Base-by-base conservation (phyloP, 1,284 basidiomycete species). In the Inonotus obliquus region DNA sequence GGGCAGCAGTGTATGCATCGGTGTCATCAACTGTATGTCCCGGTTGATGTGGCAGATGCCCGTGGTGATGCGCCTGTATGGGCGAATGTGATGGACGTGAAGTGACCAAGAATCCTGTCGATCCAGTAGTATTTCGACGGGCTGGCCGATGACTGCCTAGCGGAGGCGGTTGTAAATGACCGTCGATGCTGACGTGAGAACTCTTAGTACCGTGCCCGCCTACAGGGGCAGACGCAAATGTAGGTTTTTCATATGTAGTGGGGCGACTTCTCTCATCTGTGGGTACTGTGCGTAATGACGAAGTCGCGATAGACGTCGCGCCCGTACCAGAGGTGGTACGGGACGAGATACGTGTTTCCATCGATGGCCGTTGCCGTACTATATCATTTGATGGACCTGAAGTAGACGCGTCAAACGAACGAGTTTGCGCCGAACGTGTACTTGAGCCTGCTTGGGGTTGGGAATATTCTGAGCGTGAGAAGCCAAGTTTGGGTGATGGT, bases 71-170 rank as follows among this genome's bases (percentile, higher is more conserved):
- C 19, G 25, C 56, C 25, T 59, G 23, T 2, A 51, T 19, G 19
- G 29, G 48, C 29, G 60, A 51, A 29, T 45, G 64, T 5, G 47
- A 59, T 17, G 63, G 64, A 27, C 57, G 64, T 37, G 54, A 62
- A 57, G 62, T 48, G 21, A 65, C 25, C 4, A 61, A 14, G 41
- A 51, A 56, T 25, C 63, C 25, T 14, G 65, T 21, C 6, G 68
- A 69, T 4, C 70, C 70, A 13, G 70, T 72, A 13, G 70, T 72
- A 53, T 72, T 72, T n/a, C 70, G 63, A 17, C 70, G 67, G 27
- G 68, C 64, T 9, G 69, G 68, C 13, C 67, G 67, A 52, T 62
- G 54, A 13, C 54, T 45, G 7, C 52, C 9, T 27, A 55, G 23
- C n/a, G 49, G 48, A n/a, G 67, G 66, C 14, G 67, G 67, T 44